Evolutionary conservation across 768 basidiomycete genomes (phyloP).

Genomic region (Punctularia strigosozonata): DNA sequence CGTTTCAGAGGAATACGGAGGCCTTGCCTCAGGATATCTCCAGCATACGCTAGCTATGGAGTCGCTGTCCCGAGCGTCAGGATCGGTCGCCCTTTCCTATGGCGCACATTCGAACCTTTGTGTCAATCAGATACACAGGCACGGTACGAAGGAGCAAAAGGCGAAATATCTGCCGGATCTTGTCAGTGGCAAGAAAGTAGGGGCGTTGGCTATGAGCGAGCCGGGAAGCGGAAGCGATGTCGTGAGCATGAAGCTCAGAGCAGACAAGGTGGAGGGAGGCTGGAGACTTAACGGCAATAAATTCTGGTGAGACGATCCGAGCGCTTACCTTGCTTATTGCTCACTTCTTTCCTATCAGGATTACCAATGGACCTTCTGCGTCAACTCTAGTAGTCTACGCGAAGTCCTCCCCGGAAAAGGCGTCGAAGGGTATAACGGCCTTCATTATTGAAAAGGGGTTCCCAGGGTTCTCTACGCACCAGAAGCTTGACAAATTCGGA

Average conservation of each 20-base stretch:
- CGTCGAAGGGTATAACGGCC: slow-evolving; percentile 83
- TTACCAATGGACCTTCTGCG: slow-evolving; percentile 88
- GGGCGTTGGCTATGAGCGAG: slow-evolving; percentile 92
- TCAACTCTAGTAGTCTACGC: slow-evolving; percentile 91
- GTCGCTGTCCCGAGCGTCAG: slow-evolving; percentile 81
- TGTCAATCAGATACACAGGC: slow-evolving; percentile 58
- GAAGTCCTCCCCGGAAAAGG: slow-evolving; percentile 66
- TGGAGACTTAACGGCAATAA: slow-evolving; percentile 84
- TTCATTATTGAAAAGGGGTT: slow-evolving; percentile 83
- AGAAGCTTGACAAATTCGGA: slow-evolving; percentile 90
- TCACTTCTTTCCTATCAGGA: slow-evolving; percentile 43
- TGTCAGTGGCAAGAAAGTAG: slow-evolving; percentile 71
- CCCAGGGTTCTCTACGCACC: slow-evolving; percentile 78
- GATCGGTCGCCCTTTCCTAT: slow-evolving; percentile 85
- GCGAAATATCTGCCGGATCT: slow-evolving; percentile 74
- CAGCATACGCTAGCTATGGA: slow-evolving; percentile 93
- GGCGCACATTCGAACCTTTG: slow-evolving; percentile 90
- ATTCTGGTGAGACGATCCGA: slow-evolving; percentile 59
- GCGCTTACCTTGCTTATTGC: background rate
- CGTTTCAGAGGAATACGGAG: slow-evolving; percentile 70
- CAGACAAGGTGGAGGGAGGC: slow-evolving; percentile 65
- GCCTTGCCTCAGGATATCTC: slow-evolving; percentile 74
- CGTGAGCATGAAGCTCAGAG: slow-evolving; percentile 83
- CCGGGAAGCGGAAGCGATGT: slow-evolving; percentile 89
- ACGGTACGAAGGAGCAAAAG: slow-evolving; percentile 78